These are phyloP conservation scores for Lojkania enalia DNA, from an alignment of 2,329 filamentous ascomycete genomes.

Conservation along the genomic window DNA sequence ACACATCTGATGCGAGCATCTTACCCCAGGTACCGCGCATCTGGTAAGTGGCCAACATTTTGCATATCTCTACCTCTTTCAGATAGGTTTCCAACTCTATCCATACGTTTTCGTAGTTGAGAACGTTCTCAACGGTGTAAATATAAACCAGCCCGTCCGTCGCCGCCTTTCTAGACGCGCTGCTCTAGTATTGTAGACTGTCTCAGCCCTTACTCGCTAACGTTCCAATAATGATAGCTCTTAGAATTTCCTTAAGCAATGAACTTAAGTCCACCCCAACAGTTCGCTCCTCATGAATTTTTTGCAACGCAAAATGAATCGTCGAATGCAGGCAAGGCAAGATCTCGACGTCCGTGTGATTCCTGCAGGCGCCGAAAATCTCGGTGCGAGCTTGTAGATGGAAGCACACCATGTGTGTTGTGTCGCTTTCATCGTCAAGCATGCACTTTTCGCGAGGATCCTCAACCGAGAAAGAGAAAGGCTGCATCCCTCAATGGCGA, in stretches of 20 bases:
- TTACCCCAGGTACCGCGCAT: slow-evolving; percentile 1
- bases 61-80: no score
- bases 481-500: slow-evolving; percentile 20
- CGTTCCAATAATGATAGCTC: no score
- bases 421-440: slow-evolving; percentile 68
- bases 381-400: slow-evolving; percentile 70
- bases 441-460: slow-evolving; percentile 69
- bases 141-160: no score
- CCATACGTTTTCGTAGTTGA: no score
- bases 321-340: slow-evolving; percentile 14
- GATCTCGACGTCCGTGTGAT: slow-evolving; percentile 61
- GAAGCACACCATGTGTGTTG: slow-evolving; percentile 64
- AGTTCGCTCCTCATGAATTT: slow-evolving; percentile 19
- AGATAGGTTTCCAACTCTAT: no score
- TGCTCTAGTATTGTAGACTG: no score
- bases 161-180: no score
- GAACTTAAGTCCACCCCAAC: slow-evolving; percentile 19
- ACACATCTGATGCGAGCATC: slow-evolving; percentile 6
- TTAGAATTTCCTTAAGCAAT: no score
- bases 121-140: no score
- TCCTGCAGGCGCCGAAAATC: slow-evolving; percentile 67
- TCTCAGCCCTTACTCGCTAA: no score
- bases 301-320: slow-evolving; percentile 9
- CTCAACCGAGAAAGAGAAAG: slow-evolving; percentile 71
- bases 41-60: slow-evolving; percentile 9